Evolutionary conservation across 805 yeast species (phyloP).

Genomic region (Saturnispora quitensis): DNA sequence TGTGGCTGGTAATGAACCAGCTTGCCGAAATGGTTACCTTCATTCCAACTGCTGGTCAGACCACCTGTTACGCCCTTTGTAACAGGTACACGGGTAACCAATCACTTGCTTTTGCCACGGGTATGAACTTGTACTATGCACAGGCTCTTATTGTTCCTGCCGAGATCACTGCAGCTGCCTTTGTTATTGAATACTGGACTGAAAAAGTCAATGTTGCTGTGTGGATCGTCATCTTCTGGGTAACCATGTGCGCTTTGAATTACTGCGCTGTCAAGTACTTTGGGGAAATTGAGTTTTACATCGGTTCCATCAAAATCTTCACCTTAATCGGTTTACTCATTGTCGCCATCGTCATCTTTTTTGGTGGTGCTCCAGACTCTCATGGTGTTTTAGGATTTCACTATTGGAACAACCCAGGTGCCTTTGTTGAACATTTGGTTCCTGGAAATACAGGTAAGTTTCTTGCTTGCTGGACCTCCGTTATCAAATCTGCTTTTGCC

Average conservation of each 20-base stretch:
- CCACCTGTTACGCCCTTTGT: slow-evolving; percentile 21
- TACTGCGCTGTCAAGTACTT: slow-evolving; percentile 33
- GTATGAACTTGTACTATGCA: slow-evolving; percentile 30
- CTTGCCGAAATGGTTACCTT: slow-evolving; percentile 61
- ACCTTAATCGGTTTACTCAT: slow-evolving; percentile 54
- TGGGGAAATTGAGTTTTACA: slow-evolving; percentile 54
- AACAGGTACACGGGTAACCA: slow-evolving; percentile 24
- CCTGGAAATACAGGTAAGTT: slow-evolving; percentile 52
- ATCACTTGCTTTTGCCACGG: slow-evolving; percentile 26
- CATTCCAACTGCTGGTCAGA: slow-evolving; percentile 48
- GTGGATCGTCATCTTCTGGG: slow-evolving; percentile 48
- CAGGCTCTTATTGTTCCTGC: slow-evolving; percentile 30
- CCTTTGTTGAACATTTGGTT: slow-evolving; percentile 41
- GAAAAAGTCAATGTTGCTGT: slow-evolving; percentile 39
- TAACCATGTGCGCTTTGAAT: slow-evolving; percentile 37
- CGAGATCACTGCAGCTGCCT: slow-evolving; percentile 54
- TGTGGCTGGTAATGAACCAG: slow-evolving; percentile 55
- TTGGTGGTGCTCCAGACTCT: slow-evolving; percentile 51
- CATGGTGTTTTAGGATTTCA: slow-evolving; percentile 57
- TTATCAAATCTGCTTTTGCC: slow-evolving; percentile 58
- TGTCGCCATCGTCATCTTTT: slow-evolving; percentile 44
- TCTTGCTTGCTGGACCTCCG: slow-evolving; percentile 52
- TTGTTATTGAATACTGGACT: slow-evolving; percentile 53
- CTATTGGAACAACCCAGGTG: slow-evolving; percentile 43
- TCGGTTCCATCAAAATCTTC: slow-evolving; percentile 55